Conservation (phyloP, 208 protist species). For the Herpetomonas muscarum region DNA sequence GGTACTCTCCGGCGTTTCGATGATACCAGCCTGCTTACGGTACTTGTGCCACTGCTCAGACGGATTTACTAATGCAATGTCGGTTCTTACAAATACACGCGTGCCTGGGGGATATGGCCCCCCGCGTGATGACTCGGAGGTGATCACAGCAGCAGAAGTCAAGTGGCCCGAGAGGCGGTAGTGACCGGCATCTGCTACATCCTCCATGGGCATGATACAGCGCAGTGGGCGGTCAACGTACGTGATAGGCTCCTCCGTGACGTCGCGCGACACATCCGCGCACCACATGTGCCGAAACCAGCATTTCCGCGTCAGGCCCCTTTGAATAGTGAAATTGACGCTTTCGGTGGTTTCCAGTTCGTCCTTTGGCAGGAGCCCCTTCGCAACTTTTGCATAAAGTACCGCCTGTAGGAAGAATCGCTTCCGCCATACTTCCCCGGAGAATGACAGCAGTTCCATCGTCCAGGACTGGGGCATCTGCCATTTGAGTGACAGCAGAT, state of each 20-base stretch:
- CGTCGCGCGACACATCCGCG: slow-evolving; percentile 22
- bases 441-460: too few species aligned
- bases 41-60: neutral
- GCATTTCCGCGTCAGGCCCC: slow-evolving; percentile 8
- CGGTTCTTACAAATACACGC: neutral
- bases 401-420: too few species aligned
- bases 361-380: too few species aligned
- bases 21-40: neutral
- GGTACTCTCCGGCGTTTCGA: neutral
- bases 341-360: neutral
- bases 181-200: slow-evolving; percentile 5
- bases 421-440: too few species aligned
- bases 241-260: slow-evolving; percentile 13
- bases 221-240: slow-evolving; percentile 27
- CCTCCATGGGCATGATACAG: slow-evolving; percentile 33
- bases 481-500: too few species aligned
- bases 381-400: too few species aligned
- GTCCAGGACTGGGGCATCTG: too few species aligned
- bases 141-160: neutral
- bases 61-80: neutral
- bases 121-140: neutral
- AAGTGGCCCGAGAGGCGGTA: slow-evolving; percentile 12
- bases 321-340: neutral
- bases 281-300: slow-evolving; percentile 27
- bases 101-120: neutral